These are phyloP conservation scores for Saccharomyces hybrid DNA, from an alignment of 1,139 yeast genomes.

Conservation along the genomic window DNA sequence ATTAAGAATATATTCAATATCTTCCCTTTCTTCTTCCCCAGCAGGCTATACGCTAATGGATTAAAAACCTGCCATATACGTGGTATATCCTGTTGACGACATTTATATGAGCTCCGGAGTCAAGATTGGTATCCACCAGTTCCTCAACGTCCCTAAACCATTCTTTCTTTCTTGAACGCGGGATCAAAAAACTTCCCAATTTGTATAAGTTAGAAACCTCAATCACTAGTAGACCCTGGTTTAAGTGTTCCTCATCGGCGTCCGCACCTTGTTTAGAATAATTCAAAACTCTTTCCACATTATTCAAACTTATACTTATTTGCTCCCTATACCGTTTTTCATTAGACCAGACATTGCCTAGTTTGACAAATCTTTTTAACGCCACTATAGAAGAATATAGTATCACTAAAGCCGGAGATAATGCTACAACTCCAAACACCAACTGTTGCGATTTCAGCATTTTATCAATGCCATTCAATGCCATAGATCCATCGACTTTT, in stretches of 20 bases:
- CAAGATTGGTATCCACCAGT: slow-evolving; percentile 32
- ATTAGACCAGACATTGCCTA: slow-evolving; percentile 26
- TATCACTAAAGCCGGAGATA: slow-evolving; percentile 71
- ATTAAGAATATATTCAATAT: neutral
- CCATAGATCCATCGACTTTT: slow-evolving; percentile 90
- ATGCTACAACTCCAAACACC: slow-evolving; percentile 84
- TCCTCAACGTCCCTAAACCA: slow-evolving; percentile 55
- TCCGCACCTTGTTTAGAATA: slow-evolving; percentile 16
- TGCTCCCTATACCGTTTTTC: slow-evolving; percentile 17
- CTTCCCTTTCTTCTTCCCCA: neutral
- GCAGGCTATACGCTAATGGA: neutral
- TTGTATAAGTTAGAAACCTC: slow-evolving; percentile 50
- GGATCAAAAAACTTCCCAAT: slow-evolving; percentile 43
- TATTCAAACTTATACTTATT: slow-evolving; percentile 49
- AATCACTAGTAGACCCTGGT: slow-evolving; percentile 45
- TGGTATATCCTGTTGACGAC: slow-evolving; percentile 51
- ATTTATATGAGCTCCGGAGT: slow-evolving; percentile 35
- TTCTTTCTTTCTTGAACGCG: slow-evolving; percentile 39
- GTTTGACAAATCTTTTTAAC: slow-evolving; percentile 14
- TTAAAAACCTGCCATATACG: slow-evolving; percentile 38
- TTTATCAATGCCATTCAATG: slow-evolving; percentile 84
- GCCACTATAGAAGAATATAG: slow-evolving; percentile 16
- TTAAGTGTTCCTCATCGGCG: slow-evolving; percentile 21
- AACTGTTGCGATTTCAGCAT: slow-evolving; percentile 84
- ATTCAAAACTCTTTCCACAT: slow-evolving; percentile 47